phyloP scores from a whole-genome alignment of 352 stramenopile species.

The Plasmopara muralis region DNA sequence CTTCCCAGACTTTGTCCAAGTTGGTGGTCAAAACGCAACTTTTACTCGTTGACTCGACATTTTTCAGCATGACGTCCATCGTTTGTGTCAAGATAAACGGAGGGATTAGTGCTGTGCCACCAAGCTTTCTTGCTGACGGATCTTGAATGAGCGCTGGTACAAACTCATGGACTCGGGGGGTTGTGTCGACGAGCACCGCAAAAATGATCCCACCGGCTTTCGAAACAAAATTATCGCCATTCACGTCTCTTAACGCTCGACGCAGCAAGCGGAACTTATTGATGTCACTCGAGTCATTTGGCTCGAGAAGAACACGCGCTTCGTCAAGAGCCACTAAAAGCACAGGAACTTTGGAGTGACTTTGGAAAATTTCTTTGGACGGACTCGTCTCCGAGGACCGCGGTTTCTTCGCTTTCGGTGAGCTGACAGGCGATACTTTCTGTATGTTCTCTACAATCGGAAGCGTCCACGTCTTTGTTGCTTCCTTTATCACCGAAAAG shows the following conservation, averaged over 20 bases:
- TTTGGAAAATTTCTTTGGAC: neutral
- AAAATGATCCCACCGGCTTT: constrained; percentile 21
- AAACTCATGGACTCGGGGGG: constrained; percentile 7
- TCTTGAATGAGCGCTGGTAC: neutral
- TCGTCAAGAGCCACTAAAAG: neutral
- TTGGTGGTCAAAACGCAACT: neutral
- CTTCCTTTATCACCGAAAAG: neutral
- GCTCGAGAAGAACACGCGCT: neutral
- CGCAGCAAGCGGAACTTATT: neutral
- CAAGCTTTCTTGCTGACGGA: neutral
- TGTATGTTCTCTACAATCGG: neutral
- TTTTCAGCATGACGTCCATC: constrained; percentile 15
- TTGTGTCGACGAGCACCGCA: constrained; percentile 23
- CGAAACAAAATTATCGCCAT: neutral
- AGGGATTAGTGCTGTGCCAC: constrained; percentile 41
- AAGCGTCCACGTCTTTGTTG: neutral
- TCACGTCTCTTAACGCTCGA: neutral
- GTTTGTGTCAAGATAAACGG: constrained; percentile 46
- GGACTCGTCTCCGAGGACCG: neutral
- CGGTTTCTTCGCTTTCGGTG: neutral
- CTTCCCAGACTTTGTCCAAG: neutral
- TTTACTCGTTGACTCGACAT: neutral
- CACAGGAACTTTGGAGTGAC: neutral
- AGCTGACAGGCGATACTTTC: neutral
- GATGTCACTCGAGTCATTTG: neutral